phyloP scores from a whole-genome alignment of 768 basidiomycete genomes.

The Suillus tomentosus region DNA sequence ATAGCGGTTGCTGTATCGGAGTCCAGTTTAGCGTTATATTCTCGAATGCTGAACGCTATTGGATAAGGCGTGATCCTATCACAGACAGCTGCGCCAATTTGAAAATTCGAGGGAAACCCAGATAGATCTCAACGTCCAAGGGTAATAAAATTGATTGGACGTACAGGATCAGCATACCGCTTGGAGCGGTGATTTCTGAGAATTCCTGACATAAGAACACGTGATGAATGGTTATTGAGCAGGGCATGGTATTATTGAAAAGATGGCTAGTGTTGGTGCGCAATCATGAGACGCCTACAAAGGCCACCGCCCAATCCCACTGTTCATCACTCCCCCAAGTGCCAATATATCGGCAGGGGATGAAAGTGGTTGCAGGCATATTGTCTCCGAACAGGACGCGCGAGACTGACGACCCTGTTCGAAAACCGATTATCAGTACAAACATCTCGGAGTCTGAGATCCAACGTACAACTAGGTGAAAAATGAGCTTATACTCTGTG shows the following conservation, averaged over 20 bases:
- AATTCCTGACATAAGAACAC: too few relatives aligned
- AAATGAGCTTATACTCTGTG: background rate
- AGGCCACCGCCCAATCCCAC: slow-evolving; percentile 33
- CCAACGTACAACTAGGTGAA: background rate
- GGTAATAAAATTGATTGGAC: too few relatives aligned
- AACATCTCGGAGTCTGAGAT: background rate
- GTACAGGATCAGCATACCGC: too few relatives aligned
- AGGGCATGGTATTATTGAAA: background rate
- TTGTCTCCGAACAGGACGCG: slow-evolving; percentile 20
- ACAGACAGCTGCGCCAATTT: too few relatives aligned
- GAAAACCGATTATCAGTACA: background rate
- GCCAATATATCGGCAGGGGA: slow-evolving; percentile 24
- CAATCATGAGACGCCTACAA: slow-evolving; percentile 27
- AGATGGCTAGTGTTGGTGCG: background rate
- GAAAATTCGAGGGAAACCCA: too few relatives aligned
- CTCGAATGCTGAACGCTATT: too few relatives aligned
- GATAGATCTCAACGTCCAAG: too few relatives aligned
- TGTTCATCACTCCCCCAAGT: slow-evolving; percentile 22
- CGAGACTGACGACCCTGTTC: background rate
- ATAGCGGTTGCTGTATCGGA: too few relatives aligned
- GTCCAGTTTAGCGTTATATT: too few relatives aligned
- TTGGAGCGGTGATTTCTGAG: too few relatives aligned
- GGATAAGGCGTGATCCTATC: too few relatives aligned
- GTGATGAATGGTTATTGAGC: too few relatives aligned
- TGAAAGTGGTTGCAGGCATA: slow-evolving; percentile 31